A percentile compares a stretch with the other conserved stretches of the same genome.
Evolutionary conservation across 2,329 filamentous ascomycete species (phyloP).

Genomic region (Colletotrichum brevisporum): DNA sequence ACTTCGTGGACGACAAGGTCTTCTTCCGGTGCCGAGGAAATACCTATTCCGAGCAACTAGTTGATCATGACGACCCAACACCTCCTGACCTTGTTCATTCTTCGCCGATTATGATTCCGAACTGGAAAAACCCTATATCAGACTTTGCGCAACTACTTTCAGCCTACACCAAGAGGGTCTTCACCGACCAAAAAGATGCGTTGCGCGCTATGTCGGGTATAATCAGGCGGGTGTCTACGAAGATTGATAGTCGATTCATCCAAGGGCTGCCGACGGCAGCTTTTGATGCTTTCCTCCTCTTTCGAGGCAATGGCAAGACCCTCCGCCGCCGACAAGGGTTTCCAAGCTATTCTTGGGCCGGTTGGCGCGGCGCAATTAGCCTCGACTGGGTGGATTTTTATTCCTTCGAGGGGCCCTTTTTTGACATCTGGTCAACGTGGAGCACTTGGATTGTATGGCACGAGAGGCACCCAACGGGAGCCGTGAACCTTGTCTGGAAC

Average conservation of each 20-base stretch:
- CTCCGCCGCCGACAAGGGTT: background rate
- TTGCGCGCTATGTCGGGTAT: background rate
- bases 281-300: background rate
- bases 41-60: background rate
- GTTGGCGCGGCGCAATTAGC: background rate
- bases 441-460: background rate
- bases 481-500: background rate
- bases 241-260: background rate
- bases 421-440: fast-evolving
- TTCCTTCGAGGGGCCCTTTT: background rate
- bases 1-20: background rate
- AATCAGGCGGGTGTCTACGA: background rate
- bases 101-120: fast-evolving
- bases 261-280: background rate
- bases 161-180: background rate
- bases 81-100: background rate
- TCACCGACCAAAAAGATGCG: background rate
- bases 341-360: constrained; percentile 3
- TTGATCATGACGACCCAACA: background rate
- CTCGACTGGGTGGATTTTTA: background rate
- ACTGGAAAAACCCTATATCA: too few species aligned
- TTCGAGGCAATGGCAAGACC: background rate
- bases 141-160: background rate
- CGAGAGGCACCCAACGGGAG: background rate
- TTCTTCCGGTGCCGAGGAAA: background rate